Percentiles rank a stretch among this genome's conserved stretches.
These are phyloP conservation scores for Hirschfeldia incana DNA, from an alignment of 345 rosid genomes.

Conservation along the genomic window DNA sequence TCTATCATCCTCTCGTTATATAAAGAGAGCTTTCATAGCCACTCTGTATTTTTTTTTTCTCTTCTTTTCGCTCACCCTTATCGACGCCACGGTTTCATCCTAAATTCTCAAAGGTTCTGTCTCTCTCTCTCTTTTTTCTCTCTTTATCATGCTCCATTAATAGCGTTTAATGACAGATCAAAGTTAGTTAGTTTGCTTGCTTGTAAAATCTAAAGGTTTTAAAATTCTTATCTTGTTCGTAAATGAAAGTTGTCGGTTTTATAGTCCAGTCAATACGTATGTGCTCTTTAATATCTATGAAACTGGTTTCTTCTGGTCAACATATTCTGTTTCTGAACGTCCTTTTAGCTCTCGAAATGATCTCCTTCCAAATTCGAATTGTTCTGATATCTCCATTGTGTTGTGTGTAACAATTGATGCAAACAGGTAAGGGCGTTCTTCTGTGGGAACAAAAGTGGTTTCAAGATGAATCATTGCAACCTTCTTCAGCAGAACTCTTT, in stretches of 20 bases:
- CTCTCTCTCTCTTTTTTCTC: too few species aligned
- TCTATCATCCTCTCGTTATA: neutral
- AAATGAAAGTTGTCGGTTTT: neutral
- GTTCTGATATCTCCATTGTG: neutral
- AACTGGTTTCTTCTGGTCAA: slow-evolving; percentile 25
- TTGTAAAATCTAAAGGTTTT: neutral
- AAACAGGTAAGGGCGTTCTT: slow-evolving; percentile 53
- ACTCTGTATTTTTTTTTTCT: neutral
- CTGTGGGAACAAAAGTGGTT: slow-evolving; percentile 31
- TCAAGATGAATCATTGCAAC: slow-evolving; percentile 72
- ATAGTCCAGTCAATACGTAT: slow-evolving; percentile 20
- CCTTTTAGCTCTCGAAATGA: slow-evolving; percentile 11
- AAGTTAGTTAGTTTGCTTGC: neutral
- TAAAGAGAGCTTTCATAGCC: slow-evolving; percentile 24
- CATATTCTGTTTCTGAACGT: slow-evolving; percentile 8
- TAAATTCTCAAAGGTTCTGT: slow-evolving; percentile 1
- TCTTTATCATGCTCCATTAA: too few species aligned
- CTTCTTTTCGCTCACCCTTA: slow-evolving; percentile 1
- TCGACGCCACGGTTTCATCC: slow-evolving; percentile 18
- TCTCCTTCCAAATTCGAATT: neutral
- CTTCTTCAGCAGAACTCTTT: slow-evolving; percentile 68
- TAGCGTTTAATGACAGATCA: too few species aligned
- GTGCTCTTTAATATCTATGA: neutral
- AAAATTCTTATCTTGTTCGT: slow-evolving; percentile 2
- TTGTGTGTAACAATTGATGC: neutral